Percentiles rank a stretch among this genome's conserved stretches.
phyloP scores from a whole-genome alignment of 2,329 filamentous ascomycete genomes.

The Pseudofabraea citricarpa region DNA sequence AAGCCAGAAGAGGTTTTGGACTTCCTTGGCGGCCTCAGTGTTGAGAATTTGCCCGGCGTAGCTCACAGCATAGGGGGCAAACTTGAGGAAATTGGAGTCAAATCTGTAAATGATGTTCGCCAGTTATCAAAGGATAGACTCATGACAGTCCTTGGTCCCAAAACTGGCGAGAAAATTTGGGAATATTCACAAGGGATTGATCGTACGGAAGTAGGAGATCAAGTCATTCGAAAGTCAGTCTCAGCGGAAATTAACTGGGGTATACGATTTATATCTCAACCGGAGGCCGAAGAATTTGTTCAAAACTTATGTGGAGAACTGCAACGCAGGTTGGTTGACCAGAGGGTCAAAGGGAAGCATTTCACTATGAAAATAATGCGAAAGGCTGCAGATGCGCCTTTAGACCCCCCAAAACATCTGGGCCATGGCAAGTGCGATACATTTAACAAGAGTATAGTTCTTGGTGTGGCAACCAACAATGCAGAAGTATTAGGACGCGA shows the following conservation, averaged over 20 bases:
- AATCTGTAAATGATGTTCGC: conserved; percentile 77
- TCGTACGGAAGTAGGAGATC: conserved; percentile 76
- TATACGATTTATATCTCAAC: conserved; percentile 85
- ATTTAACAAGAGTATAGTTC: conserved; percentile 79
- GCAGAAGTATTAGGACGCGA: conserved; percentile 71
- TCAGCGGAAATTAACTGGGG: conserved; percentile 99
- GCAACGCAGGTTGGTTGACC: conserved; percentile 72
- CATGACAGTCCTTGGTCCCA: conserved; percentile 71
- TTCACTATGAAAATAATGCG: conserved; percentile 95
- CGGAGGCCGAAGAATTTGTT: conserved; percentile 92
- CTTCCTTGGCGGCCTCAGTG: conserved; percentile 71
- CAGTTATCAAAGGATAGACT: conserved; percentile 73
- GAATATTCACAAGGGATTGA: conserved; percentile 91
- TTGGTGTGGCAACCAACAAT: conserved; percentile 81
- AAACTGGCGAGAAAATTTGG: conserved; percentile 86
- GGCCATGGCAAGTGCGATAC: conserved; percentile 94
- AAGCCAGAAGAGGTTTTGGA: conserved; percentile 74
- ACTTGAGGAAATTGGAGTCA: conserved; percentile 80
- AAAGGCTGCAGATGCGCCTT: conserved; percentile 75
- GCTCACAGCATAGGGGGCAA: conserved; percentile 84
- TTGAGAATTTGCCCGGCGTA: conserved; percentile 85
- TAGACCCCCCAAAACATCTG: conserved; percentile 89
- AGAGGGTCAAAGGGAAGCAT: conserved; percentile 81
- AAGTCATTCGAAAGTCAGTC: conserved; percentile 84
- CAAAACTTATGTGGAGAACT: conserved; percentile 80